A percentile compares a stretch with the other conserved stretches of the same genome.
Evolutionary conservation across 73 alveolate genomes (phyloP).

Genomic region (Urostyla sp.): DNA sequence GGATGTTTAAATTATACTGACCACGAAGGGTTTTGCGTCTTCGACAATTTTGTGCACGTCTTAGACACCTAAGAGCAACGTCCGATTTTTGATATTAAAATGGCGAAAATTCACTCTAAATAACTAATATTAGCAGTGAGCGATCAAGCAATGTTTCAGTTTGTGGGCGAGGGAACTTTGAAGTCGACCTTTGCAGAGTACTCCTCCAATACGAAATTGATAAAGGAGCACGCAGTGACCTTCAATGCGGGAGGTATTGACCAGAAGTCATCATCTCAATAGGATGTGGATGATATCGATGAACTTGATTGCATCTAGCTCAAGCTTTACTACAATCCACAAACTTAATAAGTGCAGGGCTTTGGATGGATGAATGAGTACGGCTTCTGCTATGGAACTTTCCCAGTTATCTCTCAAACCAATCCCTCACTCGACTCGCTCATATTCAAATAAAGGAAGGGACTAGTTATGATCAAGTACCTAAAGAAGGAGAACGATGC

Average conservation of each 20-base stretch:
- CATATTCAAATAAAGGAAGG: conserved; percentile 20
- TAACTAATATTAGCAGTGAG: conserved; percentile 40
- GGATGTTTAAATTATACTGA: conserved; percentile 19
- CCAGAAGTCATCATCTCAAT: neutral
- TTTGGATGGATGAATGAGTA: conserved; percentile 79
- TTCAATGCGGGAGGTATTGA: conserved; percentile 19
- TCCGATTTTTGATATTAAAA: conserved; percentile 37
- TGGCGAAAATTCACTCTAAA: conserved; percentile 26
- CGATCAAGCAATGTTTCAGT: conserved; percentile 23
- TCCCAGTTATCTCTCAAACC: neutral
- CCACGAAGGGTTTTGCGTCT: conserved; percentile 16
- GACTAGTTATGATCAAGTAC: conserved; percentile 33
- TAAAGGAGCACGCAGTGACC: conserved; percentile 27
- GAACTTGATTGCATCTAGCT: conserved; percentile 17
- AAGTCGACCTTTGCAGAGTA: conserved; percentile 41
- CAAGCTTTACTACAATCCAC: conserved; percentile 21
- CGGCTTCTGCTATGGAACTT: conserved; percentile 67
- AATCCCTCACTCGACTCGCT: conserved; percentile 1
- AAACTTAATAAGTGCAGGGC: conserved; percentile 44
- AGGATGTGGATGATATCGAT: neutral
- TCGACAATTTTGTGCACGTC: conserved; percentile 22
- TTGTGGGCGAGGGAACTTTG: conserved; percentile 25
- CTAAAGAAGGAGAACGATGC: conserved; percentile 29
- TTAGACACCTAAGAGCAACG: conserved; percentile 27
- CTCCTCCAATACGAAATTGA: neutral